Conservation (phyloP, 805 yeast genomes). For the Metschnikowia cubensis region DNA sequence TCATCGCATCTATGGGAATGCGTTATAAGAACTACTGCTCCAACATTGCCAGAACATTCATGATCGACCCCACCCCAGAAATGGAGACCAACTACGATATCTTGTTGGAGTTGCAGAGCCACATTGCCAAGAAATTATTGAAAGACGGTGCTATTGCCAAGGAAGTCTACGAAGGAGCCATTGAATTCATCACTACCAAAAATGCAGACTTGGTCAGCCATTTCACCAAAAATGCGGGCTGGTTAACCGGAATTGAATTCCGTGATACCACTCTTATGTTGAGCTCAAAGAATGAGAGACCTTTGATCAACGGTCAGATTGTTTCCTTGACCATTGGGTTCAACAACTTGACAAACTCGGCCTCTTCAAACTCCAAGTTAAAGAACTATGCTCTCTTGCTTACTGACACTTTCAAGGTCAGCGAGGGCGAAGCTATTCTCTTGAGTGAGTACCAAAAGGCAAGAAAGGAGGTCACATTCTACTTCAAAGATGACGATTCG, state of each 20-base stretch:
- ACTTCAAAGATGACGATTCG: constrained; percentile 69
- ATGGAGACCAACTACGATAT: constrained; percentile 79
- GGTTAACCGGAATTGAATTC: constrained; percentile 85
- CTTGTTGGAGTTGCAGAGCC: constrained; percentile 63
- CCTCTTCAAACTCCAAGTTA: constrained; percentile 43
- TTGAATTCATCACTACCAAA: constrained; percentile 53
- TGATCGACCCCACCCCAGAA: constrained; percentile 81
- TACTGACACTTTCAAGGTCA: constrained; percentile 76
- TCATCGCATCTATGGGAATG: constrained; percentile 77
- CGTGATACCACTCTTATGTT: constrained; percentile 74
- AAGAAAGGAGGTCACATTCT: constrained; percentile 75
- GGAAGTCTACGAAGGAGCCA: constrained; percentile 60
- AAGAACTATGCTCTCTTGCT: constrained; percentile 67
- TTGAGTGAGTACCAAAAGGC: constrained; percentile 73
- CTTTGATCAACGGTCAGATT: constrained; percentile 66
- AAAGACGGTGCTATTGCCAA: constrained; percentile 68
- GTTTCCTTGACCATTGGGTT: constrained; percentile 77
- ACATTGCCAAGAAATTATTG: constrained; percentile 50
- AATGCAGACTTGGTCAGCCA: constrained; percentile 61
- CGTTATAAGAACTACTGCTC: constrained; percentile 89
- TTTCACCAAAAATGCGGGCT: constrained; percentile 79
- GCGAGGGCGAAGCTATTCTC: constrained; percentile 55
- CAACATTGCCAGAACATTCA: constrained; percentile 78
- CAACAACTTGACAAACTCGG: constrained; percentile 50
- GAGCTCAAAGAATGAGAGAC: constrained; percentile 67